These are phyloP conservation scores for Cucurbita pepo DNA, from an alignment of 306 rosid species.

Conservation along the genomic window DNA sequence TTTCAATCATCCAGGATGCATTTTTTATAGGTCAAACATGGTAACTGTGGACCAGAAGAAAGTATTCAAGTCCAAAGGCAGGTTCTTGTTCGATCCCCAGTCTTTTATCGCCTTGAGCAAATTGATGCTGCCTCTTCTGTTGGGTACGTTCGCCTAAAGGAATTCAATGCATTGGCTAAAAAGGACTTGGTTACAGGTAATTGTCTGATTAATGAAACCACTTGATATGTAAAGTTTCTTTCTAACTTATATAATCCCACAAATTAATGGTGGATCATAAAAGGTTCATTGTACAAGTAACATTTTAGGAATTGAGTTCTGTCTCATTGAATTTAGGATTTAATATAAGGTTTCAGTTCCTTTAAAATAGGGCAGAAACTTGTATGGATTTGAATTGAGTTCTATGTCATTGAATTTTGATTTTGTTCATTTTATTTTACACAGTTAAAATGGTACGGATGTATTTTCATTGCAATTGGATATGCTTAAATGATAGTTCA, in stretches of 20 bases:
- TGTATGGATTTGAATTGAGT: not conserved
- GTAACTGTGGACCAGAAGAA: conserved; percentile 78
- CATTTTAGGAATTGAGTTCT: not conserved
- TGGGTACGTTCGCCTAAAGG: conserved; percentile 81
- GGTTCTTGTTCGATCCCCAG: conserved; percentile 84
- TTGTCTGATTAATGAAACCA: conserved; percentile 6
- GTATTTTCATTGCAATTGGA: not conserved
- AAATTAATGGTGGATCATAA: not conserved
- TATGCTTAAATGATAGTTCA: not conserved
- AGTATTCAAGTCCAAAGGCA: conserved; percentile 60
- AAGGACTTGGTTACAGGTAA: conserved; percentile 79
- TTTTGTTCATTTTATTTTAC: not conserved
- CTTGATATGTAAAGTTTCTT: not conserved
- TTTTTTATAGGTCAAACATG: conserved; percentile 68
- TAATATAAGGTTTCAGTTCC: not conserved
- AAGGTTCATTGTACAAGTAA: not conserved
- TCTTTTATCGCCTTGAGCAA: conserved; percentile 73
- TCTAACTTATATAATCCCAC: not conserved
- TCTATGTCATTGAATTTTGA: not conserved
- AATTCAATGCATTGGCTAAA: conserved; percentile 93
- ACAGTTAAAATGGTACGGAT: not conserved
- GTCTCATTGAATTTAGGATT: not conserved
- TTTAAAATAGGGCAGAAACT: not conserved
- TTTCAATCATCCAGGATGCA: conserved; percentile 13
- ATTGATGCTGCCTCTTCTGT: conserved; percentile 41